Evolutionary conservation across 1,139 yeast species (phyloP), one percentile per base, ranked within the genome.

Genomic region (Lodderomyces elongisporus): DNA sequence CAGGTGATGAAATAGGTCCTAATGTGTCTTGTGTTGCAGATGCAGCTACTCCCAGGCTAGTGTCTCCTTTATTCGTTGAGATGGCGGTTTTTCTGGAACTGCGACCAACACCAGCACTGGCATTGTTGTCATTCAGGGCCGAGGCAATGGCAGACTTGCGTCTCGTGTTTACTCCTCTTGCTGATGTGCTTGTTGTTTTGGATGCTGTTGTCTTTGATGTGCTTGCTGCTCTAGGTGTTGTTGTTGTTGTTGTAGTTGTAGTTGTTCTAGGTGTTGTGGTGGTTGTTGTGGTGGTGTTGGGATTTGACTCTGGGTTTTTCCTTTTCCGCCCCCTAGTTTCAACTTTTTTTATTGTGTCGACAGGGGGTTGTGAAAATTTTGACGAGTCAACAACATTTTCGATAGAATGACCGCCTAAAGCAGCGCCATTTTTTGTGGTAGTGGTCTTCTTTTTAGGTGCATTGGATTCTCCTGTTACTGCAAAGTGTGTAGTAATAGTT

Each of bases 251-350:
- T 24, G 26, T 24, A 24, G 26, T 24, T 10, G 26, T 13, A 24
- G 26, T 24, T 24, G 22, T n/a, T 20, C 9, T 18, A 17, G 24
- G 9, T 5, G 25, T 10, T 17, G 22, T 10, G 10, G 22, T 20
- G 10, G 7, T 20, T 20, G 7, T 7, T 20, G 22, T 20, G 22
- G 7, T 20, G 22, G 22, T 20, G 22, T 24, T 24, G 37, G 17
- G 9, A n/a, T 4, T 10, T 8, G 9, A 20, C 5, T 17, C 17
- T 10, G 30, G 27, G 22, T 23, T 23, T 35, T 39, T 41, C 35
- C 42, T 39, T 33, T 41, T 41, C 12, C 44, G 35, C 24, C 44
- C 44, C 27, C 45, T 35, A 16, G 40, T 35, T 34, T 41, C 45
- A n/a, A 33, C 32, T 35, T 31, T 38, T 13, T 25, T 33, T 13